phyloP scores from a whole-genome alignment of 495 filamentous ascomycete genomes.

The Neurospora terricola region DNA sequence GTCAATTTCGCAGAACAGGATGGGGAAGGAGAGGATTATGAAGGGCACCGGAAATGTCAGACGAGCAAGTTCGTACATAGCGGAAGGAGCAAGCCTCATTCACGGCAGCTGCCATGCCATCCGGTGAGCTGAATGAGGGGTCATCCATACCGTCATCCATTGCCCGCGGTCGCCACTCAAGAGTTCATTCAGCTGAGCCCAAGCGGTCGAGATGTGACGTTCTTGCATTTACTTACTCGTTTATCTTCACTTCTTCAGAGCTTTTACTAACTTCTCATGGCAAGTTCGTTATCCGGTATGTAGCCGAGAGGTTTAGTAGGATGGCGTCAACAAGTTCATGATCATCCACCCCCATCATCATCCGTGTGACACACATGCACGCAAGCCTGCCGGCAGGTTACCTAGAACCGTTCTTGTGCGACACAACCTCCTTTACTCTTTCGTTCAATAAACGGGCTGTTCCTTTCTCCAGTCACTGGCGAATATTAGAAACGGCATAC shows the following conservation, averaged over 20 bases:
- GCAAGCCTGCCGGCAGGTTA: neutral
- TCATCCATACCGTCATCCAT: neutral
- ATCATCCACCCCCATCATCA: neutral
- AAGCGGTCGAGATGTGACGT: neutral
- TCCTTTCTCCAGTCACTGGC: neutral
- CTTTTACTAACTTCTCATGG: neutral
- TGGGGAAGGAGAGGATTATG: neutral
- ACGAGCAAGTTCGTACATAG: neutral
- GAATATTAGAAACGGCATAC: too few species aligned
- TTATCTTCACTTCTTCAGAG: neutral
- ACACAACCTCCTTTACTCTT: neutral
- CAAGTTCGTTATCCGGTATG: too few species aligned
- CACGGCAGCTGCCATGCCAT: neutral
- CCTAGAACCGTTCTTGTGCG: neutral
- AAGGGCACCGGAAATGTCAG: neutral
- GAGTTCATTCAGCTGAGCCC: neutral
- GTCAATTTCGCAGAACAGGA: neutral
- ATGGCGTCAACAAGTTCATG: neutral
- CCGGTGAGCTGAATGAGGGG: neutral
- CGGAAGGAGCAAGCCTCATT: neutral
- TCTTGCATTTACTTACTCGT: neutral
- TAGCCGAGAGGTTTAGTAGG: too few species aligned
- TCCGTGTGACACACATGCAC: neutral
- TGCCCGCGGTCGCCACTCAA: neutral
- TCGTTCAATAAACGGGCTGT: neutral